These are phyloP conservation scores for Suhomyces canberraensis DNA, from an alignment of 805 yeast species.

Conservation along the genomic window DNA sequence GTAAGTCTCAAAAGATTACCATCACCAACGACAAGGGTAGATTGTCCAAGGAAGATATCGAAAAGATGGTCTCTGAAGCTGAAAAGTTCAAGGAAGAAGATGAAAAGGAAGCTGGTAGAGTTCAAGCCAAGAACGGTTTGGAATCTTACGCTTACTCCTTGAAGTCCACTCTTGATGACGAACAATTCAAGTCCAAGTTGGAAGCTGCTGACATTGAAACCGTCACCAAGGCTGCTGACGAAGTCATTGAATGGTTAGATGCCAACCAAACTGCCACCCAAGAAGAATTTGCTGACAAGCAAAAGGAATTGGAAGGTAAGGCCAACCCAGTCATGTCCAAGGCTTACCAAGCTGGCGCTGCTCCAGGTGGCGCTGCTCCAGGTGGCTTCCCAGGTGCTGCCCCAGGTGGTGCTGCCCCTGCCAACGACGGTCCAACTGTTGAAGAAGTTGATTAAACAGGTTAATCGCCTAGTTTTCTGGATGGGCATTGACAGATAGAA, in stretches of 20 bases:
- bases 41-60: constrained; percentile 95
- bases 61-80: constrained; percentile 96
- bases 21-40: constrained; percentile 99
- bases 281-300: constrained; percentile 89
- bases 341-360: constrained; percentile 94
- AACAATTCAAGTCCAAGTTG: constrained; percentile 39
- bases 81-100: constrained; percentile 97
- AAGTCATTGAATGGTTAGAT: constrained; percentile 89
- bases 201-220: constrained; percentile 65
- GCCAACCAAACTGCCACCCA: constrained; percentile 87
- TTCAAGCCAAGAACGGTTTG: constrained; percentile 89
- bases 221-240: constrained; percentile 77
- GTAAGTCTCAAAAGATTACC: constrained; percentile 95
- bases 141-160: constrained; percentile 94
- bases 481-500: constrained; percentile 2
- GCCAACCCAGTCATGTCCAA: constrained; percentile 97
- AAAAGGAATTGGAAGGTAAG: constrained; percentile 91
- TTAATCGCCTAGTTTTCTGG: not conserved
- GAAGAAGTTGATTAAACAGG: constrained; percentile 47
- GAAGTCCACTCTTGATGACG: constrained; percentile 68
- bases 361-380: constrained; percentile 69
- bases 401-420: constrained; percentile 33
- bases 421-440: constrained; percentile 48
- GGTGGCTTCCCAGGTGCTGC: constrained; percentile 49
- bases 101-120: constrained; percentile 90